Conservation (phyloP, 2,329 filamentous ascomycete genomes). For the Cercospora sojina region DNA sequence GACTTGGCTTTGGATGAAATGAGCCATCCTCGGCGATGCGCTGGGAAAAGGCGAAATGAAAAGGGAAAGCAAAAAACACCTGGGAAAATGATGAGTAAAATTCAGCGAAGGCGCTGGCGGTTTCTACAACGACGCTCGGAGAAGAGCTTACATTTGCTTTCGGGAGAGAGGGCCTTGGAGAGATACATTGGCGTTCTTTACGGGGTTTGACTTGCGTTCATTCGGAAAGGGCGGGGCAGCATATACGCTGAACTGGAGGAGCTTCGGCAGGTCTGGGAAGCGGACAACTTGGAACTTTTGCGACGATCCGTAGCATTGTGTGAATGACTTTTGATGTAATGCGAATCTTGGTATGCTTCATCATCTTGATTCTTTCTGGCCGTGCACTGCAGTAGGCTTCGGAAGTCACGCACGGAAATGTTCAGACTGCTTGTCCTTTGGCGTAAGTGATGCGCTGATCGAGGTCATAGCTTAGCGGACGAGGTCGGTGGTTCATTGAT, state of each 20-base stretch:
- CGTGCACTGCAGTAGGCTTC: neutral
- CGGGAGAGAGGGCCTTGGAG: neutral
- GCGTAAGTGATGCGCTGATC: neutral
- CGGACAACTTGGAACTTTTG: neutral
- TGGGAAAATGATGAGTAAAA: neutral
- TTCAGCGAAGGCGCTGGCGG: constrained; percentile 4
- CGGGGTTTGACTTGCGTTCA: neutral
- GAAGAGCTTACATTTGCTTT: neutral
- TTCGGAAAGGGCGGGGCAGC: neutral
- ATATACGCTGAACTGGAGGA: neutral
- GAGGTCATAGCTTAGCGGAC: neutral
- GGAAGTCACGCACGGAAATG: neutral
- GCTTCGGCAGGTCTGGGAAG: neutral
- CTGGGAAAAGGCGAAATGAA: neutral
- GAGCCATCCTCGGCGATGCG: neutral
- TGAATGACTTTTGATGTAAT: neutral
- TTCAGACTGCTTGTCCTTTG: neutral
- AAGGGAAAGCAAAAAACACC: neutral
- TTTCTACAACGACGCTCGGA: constrained; percentile 3
- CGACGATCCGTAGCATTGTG: neutral
- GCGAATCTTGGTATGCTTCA: neutral
- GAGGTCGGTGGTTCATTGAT: neutral
- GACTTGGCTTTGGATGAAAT: neutral
- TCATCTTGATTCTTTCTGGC: neutral
- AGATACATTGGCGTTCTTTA: neutral